A percentile compares a stretch with the other conserved stretches of the same genome.
These are phyloP conservation scores for Sugiyamaella mastotermitis DNA, from an alignment of 805 yeast species.

Conservation along the genomic window DNA sequence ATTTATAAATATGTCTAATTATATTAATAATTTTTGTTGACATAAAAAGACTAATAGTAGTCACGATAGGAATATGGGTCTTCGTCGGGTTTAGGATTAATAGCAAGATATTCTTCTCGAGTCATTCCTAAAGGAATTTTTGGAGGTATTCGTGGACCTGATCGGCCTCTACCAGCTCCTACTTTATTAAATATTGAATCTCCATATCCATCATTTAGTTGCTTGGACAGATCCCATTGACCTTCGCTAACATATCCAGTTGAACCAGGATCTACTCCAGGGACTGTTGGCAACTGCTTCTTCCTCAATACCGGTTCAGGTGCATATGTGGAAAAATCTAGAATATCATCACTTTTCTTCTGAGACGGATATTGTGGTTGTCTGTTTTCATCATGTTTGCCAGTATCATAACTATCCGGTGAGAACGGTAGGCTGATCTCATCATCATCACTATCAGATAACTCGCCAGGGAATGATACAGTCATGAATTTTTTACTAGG, in stretches of 20 bases:
- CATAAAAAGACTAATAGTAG: neutral
- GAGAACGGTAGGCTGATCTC: constrained; percentile 18
- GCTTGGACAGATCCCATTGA: constrained; percentile 26
- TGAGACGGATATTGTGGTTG: constrained; percentile 1
- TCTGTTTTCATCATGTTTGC: constrained; percentile 1
- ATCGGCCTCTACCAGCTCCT: constrained; percentile 7
- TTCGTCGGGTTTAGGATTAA: constrained; percentile 4
- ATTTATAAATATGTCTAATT: constrained; percentile 1
- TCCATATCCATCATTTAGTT: constrained; percentile 32
- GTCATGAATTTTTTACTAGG: neutral
- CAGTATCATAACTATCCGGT: constrained; percentile 17
- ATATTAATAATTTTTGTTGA: neutral
- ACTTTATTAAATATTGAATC: constrained; percentile 28
- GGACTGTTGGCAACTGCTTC: constrained; percentile 14
- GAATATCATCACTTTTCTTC: constrained; percentile 10
- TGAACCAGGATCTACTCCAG: constrained; percentile 21
- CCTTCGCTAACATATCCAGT: constrained; percentile 24
- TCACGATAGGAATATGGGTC: neutral
- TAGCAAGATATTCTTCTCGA: constrained; percentile 20
- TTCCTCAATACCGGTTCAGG: constrained; percentile 21
- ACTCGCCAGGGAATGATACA: no score
- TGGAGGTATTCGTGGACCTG: constrained; percentile 19
- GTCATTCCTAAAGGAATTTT: constrained; percentile 25
- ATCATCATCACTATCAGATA: constrained; percentile 9
- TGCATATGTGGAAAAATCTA: constrained; percentile 21